phyloP scores from a whole-genome alignment of 2,329 filamentous ascomycete species.

The Sarocladiaceae sp. region DNA sequence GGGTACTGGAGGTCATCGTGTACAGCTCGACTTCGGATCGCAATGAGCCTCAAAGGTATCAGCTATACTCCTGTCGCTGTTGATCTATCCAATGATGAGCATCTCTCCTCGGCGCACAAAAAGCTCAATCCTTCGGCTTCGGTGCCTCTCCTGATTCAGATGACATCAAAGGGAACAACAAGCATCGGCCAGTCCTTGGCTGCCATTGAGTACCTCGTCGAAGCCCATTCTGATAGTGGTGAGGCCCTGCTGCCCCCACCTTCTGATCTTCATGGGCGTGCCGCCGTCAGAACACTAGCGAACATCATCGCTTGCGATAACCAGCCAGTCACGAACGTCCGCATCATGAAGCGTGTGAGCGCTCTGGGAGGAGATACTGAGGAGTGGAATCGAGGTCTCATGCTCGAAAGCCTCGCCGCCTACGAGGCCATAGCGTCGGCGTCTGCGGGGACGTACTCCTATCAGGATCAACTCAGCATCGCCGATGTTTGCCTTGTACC shows the following conservation, averaged over 20 bases:
- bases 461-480: conserved; percentile 48
- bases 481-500: conserved; percentile 55
- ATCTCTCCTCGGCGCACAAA: conserved; percentile 36
- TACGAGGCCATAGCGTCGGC: conserved; percentile 41
- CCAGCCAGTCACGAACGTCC: conserved; percentile 46
- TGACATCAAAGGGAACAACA: conserved; percentile 18
- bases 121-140: conserved; percentile 46
- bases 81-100: conserved; percentile 49
- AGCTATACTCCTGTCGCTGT: conserved; percentile 39
- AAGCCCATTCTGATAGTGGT: conserved; percentile 33
- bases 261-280: conserved; percentile 28
- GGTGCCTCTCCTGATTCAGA: conserved; percentile 44
- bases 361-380: conserved; percentile 30
- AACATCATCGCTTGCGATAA: conserved; percentile 48
- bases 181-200: conserved; percentile 49
- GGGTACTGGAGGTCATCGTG: conserved; percentile 59
- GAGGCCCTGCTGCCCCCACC: conserved; percentile 42
- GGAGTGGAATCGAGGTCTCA: conserved; percentile 46
- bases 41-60: conserved; percentile 48
- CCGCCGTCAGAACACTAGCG: conserved; percentile 45
- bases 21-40: conserved; percentile 54
- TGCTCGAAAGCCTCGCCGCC: conserved; percentile 44
- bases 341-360: conserved; percentile 11
- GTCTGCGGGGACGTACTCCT: conserved; percentile 43
- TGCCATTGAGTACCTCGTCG: conserved; percentile 57